Evolutionary conservation across 2,329 filamentous ascomycete species (phyloP), one percentile per base, ranked within the genome.

Genomic region (Colletotrichum sojae): DNA sequence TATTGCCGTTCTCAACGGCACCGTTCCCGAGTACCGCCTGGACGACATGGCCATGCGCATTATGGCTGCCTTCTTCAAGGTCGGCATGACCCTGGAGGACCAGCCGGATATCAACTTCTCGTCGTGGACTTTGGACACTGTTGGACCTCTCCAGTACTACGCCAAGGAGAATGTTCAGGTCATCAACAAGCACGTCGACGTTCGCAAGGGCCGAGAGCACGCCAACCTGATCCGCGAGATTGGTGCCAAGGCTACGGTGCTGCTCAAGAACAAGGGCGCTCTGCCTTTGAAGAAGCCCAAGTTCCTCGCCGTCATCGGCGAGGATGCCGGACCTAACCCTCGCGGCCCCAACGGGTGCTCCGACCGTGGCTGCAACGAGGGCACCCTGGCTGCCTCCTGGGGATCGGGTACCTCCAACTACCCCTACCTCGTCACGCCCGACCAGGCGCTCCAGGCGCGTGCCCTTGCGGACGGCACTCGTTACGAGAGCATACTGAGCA

Each of bases 41-140:
- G 95, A 98, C 74, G 96, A 98, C 77, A 97, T 97, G 91, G 93
- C 90, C 5, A 92, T 94, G 80, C 90, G 96, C 74, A 97, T 92
- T 76, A 91, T 92, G 89, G 86, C 90, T 5, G 84, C 90, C 48
- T 90, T 88, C 77, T 92, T 91, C 83, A 91, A 92, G 79, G 88
- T 91, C 45, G 89, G 89, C 59, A 83, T 85, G 71, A 85, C 83
- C 0, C 73, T 89, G 2, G 79, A 82, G 25, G 76, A 80, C 5
- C 79, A 85, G 58, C 78, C 81, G 0, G 82, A 84, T 2, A 90
- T 93, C 79, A 98, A 95, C 85, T 97, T 98, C 81, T 91, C 92
- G 74, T 94, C 94, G 5, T 98, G 95, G 95, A 94, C 91, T 1
- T 82, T 84, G 1, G 90, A 95, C 74, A 95, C 92, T 0, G 92